Evolutionary conservation across 2,329 filamentous ascomycete genomes (phyloP).

Genomic region (Passalora sequoiae): DNA sequence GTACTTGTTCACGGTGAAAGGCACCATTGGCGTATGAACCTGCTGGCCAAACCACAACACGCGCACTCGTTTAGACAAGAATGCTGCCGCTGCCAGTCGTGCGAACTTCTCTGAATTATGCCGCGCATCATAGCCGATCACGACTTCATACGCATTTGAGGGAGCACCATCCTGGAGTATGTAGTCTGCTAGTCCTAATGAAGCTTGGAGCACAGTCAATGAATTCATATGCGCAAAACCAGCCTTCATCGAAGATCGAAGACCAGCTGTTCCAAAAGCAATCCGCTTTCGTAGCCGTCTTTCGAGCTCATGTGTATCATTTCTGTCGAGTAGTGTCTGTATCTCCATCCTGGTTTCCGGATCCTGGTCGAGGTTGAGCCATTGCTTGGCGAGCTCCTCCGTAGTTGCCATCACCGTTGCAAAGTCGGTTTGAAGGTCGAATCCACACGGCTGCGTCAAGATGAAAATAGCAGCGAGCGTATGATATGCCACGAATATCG

Average conservation of each 20-base stretch:
- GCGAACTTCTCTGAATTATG: slow-evolving; percentile 60
- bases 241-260: slow-evolving; percentile 61
- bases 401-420: slow-evolving; percentile 8
- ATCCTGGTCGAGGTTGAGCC: slow-evolving; percentile 57
- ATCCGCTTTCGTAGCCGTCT: slow-evolving; percentile 52
- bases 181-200: slow-evolving; percentile 60
- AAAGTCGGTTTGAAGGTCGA: background rate
- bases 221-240: slow-evolving; percentile 51
- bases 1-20: slow-evolving; percentile 54
- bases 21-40: slow-evolving; percentile 58
- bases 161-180: slow-evolving; percentile 41
- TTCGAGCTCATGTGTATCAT: slow-evolving; percentile 47
- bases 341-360: slow-evolving; percentile 52
- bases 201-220: slow-evolving; percentile 47
- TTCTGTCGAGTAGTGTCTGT: slow-evolving; percentile 43
- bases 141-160: slow-evolving; percentile 47
- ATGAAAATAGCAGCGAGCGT: no score
- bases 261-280: slow-evolving; percentile 58
- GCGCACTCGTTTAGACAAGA: slow-evolving; percentile 53
- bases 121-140: slow-evolving; percentile 59
- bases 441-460: background rate
- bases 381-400: slow-evolving; percentile 45
- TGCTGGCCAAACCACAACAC: slow-evolving; percentile 56
- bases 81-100: slow-evolving; percentile 54
- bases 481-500: no score